Evolutionary conservation across 805 yeast genomes (phyloP).

Genomic region (Hanseniaspora vineae): DNA sequence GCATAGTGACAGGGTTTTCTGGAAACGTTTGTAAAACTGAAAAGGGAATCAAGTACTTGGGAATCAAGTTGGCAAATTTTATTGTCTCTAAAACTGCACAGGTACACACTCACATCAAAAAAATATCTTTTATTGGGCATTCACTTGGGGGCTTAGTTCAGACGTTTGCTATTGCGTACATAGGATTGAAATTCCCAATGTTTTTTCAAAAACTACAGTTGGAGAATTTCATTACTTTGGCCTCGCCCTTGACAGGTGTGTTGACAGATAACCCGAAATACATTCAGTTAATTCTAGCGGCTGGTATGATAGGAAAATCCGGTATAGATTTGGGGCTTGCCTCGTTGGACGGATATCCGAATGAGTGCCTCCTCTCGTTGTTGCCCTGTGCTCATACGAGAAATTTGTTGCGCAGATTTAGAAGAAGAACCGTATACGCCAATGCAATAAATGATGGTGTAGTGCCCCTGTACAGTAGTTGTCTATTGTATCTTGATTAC

Average conservation of each 20-base stretch:
- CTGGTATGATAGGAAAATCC: conserved; percentile 69
- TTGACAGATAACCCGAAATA: conserved; percentile 69
- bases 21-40: conserved; percentile 72
- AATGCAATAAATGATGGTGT: conserved; percentile 71
- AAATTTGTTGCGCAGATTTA: conserved; percentile 39
- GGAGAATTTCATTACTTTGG: conserved; percentile 56
- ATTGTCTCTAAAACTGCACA: conserved; percentile 36
- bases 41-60: conserved; percentile 61
- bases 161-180: conserved; percentile 64
- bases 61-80: conserved; percentile 57
- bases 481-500: conserved; percentile 56
- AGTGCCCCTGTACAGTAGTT: conserved; percentile 65
- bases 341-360: conserved; percentile 29
- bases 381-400: conserved; percentile 63
- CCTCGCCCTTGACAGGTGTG: conserved; percentile 66
- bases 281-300: conserved; percentile 52
- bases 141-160: conserved; percentile 72
- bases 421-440: conserved; percentile 59
- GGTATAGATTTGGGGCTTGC: conserved; percentile 63
- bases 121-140: conserved; percentile 66
- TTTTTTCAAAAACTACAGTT: conserved; percentile 50
- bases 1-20: conserved; percentile 55
- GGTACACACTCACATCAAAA: conserved; percentile 30
- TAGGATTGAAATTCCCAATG: conserved; percentile 54
- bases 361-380: conserved; percentile 26